Evolutionary conservation across 257 asterid species (phyloP), one percentile per base, ranked within the genome.

Genomic region (Mentha longifolia): DNA sequence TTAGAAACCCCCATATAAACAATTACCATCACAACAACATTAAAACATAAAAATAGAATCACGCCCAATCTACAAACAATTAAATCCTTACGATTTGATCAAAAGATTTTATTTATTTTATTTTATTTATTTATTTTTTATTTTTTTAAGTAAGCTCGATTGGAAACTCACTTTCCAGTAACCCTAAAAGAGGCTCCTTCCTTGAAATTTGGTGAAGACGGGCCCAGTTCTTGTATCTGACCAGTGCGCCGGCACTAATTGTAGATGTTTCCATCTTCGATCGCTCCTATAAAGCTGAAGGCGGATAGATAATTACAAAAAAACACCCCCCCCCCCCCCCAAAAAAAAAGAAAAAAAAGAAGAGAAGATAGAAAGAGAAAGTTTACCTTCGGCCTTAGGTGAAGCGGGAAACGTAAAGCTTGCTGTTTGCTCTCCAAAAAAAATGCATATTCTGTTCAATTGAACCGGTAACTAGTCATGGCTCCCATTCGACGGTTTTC

Each of bases 141-240:
- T n/a, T n/a, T n/a, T n/a, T n/a, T n/a, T n/a, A 30, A 68, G 39
- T 3, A 7, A 47, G 19, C 3, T 54, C 63, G 61, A 13, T 42
- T 57, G 63, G 74, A 61, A 19, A 80, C 92, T 52, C 47, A 94
- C 99, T 83, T 94, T 80, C 97, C 99, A 57, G 91, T 94, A 3
- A 94, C 92, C 69, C 99, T 85, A 75, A 89, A 67, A 0, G 98
- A 85, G 19, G 85, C 86, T 10, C 95, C 97, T 57, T 85, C 85
- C 84, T 79, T 94, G 84, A 94, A 94, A 49, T 68, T 77, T 46
- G 95, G 82, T 0, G 95, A 86, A 75, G 95, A 82, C 8, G 93
- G 92, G 67, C 73, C 86, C 70, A 94, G 77, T 69, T 91, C 97
- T 79, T 80, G 82, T 28, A 94, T 42, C 83, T 83, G 49, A 94